phyloP scores from a whole-genome alignment of 345 rosid species.

The Ceriops tagal region DNA sequence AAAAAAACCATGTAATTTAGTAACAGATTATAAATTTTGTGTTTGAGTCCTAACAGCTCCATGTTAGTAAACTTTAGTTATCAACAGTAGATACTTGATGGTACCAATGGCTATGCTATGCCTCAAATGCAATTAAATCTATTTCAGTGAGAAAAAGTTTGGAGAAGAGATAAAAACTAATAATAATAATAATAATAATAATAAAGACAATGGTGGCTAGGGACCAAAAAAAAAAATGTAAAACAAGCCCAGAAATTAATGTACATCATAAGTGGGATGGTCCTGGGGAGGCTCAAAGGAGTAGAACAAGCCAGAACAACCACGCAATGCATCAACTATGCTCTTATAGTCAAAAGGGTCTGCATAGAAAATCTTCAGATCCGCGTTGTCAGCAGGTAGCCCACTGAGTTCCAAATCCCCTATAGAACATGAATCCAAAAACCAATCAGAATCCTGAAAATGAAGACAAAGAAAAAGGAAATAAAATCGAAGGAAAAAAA shows the following conservation, averaged over 20 bases:
- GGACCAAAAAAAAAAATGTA: background rate
- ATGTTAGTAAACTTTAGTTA: too few species aligned
- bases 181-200: too few species aligned
- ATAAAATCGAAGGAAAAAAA: too few species aligned
- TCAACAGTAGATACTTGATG: too few species aligned
- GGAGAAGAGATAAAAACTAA: background rate
- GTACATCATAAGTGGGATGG: constrained; percentile 48
- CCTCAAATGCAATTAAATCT: too few species aligned
- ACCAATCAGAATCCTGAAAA: background rate
- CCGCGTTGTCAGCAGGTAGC: constrained; percentile 16
- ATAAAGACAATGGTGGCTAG: too few species aligned
- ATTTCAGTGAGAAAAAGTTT: background rate
- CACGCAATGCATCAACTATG: constrained; percentile 45
- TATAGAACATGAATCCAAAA: background rate
- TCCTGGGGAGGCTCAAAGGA: constrained; percentile 50
- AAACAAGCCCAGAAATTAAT: background rate
- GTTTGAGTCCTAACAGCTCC: too few species aligned
- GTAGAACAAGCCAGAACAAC: constrained; percentile 59
- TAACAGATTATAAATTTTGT: too few species aligned
- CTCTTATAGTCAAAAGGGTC: constrained; percentile 65
- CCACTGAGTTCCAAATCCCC: constrained; percentile 27
- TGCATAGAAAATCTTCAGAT: constrained; percentile 41
- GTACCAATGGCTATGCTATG: too few species aligned
- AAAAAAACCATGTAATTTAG: too few species aligned
- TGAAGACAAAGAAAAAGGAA: background rate